phyloP scores from a whole-genome alignment of 1,139 yeast species.

The Debaryomyces coudertii region DNA sequence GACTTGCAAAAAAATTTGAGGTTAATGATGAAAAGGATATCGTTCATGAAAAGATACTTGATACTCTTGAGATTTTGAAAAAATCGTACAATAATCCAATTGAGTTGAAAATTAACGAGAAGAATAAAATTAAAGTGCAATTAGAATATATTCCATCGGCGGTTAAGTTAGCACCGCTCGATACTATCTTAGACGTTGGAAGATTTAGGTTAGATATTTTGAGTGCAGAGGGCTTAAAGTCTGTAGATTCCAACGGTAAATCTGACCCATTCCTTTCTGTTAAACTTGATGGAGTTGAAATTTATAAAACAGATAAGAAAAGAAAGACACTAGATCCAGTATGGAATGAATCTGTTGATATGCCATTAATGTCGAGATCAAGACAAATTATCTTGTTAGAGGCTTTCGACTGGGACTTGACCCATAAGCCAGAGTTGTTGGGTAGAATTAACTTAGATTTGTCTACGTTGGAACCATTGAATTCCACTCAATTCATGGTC shows the following conservation, averaged over 20 bases:
- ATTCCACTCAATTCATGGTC: slow-evolving; percentile 49
- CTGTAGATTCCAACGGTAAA: slow-evolving; percentile 73
- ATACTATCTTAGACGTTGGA: slow-evolving; percentile 72
- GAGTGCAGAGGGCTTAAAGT: slow-evolving; percentile 52
- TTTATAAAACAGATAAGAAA: slow-evolving; percentile 60
- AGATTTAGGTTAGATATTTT: slow-evolving; percentile 55
- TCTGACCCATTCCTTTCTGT: slow-evolving; percentile 69
- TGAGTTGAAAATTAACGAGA: slow-evolving; percentile 47
- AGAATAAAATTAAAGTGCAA: slow-evolving; percentile 47
- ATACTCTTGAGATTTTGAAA: slow-evolving; percentile 56
- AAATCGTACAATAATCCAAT: slow-evolving; percentile 51
- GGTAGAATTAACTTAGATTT: slow-evolving; percentile 58
- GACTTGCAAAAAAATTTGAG: slow-evolving; percentile 55
- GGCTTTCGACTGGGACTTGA: slow-evolving; percentile 76
- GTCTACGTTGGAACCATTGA: slow-evolving; percentile 47
- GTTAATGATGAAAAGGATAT: slow-evolving; percentile 53
- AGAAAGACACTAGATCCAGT: slow-evolving; percentile 69
- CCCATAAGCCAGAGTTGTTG: slow-evolving; percentile 65
- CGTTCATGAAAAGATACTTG: slow-evolving; percentile 48
- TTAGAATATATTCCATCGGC: slow-evolving; percentile 65
- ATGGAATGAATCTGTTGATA: slow-evolving; percentile 65
- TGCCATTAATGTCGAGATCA: slow-evolving; percentile 65
- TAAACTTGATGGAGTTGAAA: slow-evolving; percentile 54
- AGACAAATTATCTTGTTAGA: slow-evolving; percentile 52
- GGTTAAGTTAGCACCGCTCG: slow-evolving; percentile 55